Conservation (phyloP, 1,284 basidiomycete genomes). For the Cryptococcus jaspeensis region DNA sequence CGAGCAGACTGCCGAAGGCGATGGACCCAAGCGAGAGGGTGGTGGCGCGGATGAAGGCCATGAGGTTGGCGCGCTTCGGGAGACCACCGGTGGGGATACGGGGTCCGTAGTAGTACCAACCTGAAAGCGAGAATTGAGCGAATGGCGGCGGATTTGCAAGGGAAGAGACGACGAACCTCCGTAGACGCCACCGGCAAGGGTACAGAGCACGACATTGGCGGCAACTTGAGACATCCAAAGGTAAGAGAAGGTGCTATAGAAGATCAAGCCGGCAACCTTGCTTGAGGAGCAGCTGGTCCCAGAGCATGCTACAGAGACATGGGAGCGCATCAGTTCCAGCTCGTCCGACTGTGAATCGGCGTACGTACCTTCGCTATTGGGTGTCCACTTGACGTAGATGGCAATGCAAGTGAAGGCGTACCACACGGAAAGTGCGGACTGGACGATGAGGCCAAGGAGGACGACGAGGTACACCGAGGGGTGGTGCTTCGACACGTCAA, state of each 20-base stretch:
- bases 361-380: slow-evolving; percentile 64
- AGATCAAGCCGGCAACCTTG: slow-evolving; percentile 67
- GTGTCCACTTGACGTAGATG: slow-evolving; percentile 73
- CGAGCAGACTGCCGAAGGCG: slow-evolving; percentile 84
- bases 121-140: slow-evolving; percentile 6
- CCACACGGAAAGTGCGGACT: slow-evolving; percentile 68
- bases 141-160: not conserved
- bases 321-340: not conserved
- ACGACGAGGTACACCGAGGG: slow-evolving; percentile 76
- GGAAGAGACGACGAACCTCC: slow-evolving; percentile 52
- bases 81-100: slow-evolving; percentile 35
- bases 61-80: slow-evolving; percentile 69
- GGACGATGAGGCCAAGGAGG: slow-evolving; percentile 66
- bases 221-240: slow-evolving; percentile 74
- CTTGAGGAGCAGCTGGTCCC: slow-evolving; percentile 54
- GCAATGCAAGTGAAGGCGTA: slow-evolving; percentile 42
- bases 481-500: slow-evolving; percentile 80
- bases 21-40: slow-evolving; percentile 84
- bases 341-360: not conserved
- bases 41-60: slow-evolving; percentile 74
- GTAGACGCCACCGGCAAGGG: slow-evolving; percentile 70
- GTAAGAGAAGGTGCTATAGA: slow-evolving; percentile 77
- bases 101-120: slow-evolving; percentile 51
- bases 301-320: slow-evolving; percentile 11
- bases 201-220: slow-evolving; percentile 73